These are phyloP conservation scores for Fusarium solani-melongenae DNA, from an alignment of 2,329 filamentous ascomycete species.

Conservation along the genomic window DNA sequence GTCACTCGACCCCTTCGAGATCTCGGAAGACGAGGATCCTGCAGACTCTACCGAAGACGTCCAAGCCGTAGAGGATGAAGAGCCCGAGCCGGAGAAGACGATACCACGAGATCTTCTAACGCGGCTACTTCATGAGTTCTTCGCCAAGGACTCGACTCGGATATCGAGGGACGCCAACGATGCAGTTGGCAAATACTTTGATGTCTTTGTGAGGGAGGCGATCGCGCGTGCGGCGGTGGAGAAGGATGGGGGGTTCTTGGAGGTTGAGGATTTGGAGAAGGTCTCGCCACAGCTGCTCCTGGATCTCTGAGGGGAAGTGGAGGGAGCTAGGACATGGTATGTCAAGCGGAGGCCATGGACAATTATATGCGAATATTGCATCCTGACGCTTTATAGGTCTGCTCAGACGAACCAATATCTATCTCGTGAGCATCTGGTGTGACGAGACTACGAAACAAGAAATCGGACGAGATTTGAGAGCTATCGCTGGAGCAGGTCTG, in stretches of 20 bases:
- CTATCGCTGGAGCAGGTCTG: not conserved
- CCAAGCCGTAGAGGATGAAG: conserved; percentile 42
- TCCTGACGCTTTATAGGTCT: not conserved
- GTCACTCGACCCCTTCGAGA: conserved; percentile 51
- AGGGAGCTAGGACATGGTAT: not conserved
- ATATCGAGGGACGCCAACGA: conserved; percentile 82
- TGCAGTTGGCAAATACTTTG: conserved; percentile 85
- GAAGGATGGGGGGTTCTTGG: conserved; percentile 76
- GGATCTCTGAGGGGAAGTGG: conserved; percentile 71
- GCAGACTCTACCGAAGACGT: conserved; percentile 39
- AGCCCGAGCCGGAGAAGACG: conserved; percentile 53
- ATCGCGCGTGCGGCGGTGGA: conserved; percentile 82
- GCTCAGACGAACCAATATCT: not conserved
- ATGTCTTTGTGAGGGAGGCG: conserved; percentile 90
- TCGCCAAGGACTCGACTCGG: conserved; percentile 76
- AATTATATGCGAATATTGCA: not conserved
- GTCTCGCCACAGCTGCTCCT: conserved; percentile 85
- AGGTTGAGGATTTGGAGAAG: conserved; percentile 92
- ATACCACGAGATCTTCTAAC: conserved; percentile 82
- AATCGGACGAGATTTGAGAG: not conserved
- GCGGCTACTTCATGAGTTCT: conserved; percentile 81
- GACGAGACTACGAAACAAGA: not conserved
- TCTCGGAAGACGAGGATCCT: conserved; percentile 46
- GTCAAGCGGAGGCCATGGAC: not conserved
- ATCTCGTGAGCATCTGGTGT: not conserved